phyloP scores from a whole-genome alignment of 495 filamentous ascomycete species.

The Daldinia bambusicola region DNA sequence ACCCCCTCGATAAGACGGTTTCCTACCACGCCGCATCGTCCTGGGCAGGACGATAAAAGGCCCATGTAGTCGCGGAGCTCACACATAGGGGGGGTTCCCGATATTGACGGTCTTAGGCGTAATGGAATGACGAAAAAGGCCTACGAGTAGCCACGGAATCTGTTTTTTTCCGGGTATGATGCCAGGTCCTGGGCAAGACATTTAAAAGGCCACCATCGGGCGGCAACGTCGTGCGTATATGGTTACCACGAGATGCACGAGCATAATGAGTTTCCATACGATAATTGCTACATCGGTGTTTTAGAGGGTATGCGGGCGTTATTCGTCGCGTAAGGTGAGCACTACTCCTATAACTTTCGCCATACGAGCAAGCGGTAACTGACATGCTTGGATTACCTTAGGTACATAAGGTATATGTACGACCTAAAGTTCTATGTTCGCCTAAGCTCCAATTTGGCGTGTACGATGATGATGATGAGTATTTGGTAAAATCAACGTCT shows the following conservation, averaged over 20 bases:
- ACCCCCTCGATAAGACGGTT: neutral
- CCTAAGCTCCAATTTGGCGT: constrained; percentile 30
- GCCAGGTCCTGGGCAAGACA: constrained; percentile 30
- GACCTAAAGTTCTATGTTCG: constrained; percentile 39
- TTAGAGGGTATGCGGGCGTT: constrained; percentile 34
- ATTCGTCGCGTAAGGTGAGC: constrained; percentile 34
- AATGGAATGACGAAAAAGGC: constrained; percentile 37
- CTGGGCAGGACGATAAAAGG: constrained; percentile 45
- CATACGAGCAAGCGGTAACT: neutral
- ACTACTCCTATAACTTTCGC: neutral
- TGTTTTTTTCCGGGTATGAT: constrained; percentile 21
- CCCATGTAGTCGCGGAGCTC: constrained; percentile 27
- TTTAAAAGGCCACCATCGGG: constrained; percentile 14
- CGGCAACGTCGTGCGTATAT: constrained; percentile 25
- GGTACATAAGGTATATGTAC: constrained; percentile 13
- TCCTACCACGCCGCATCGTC: constrained; percentile 23
- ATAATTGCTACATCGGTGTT: constrained; percentile 29
- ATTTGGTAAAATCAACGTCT: constrained; percentile 18
- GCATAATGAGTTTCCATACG: constrained; percentile 33
- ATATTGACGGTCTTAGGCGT: constrained; percentile 35
- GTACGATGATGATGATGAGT: constrained; percentile 26
- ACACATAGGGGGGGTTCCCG: constrained; percentile 13
- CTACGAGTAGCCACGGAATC: constrained; percentile 22
- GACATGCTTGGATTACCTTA: neutral
- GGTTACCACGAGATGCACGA: constrained; percentile 38